phyloP scores from a whole-genome alignment of 129 eudicot genomes.

The Mikania micrantha region DNA sequence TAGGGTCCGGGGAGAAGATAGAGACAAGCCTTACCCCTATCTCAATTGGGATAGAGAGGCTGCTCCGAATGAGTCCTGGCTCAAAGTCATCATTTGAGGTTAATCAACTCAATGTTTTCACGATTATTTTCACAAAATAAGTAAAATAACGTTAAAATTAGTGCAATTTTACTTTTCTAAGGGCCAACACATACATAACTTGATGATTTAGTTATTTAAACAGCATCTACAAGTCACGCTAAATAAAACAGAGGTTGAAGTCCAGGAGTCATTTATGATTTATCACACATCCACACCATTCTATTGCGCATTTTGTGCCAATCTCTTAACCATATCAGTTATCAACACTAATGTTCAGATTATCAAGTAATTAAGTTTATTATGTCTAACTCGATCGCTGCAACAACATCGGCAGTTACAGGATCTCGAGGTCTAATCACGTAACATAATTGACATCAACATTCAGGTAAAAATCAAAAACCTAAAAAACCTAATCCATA shows the following conservation, averaged over 20 bases:
- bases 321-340: background rate
- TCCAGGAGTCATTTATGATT: background rate
- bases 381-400: background rate
- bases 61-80: no score
- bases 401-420: no score
- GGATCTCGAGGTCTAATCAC: background rate
- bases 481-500: background rate
- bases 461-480: background rate
- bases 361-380: background rate
- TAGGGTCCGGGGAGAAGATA: no score
- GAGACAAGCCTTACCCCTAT: no score
- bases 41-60: no score
- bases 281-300: background rate
- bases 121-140: no score
- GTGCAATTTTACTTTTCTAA: no score
- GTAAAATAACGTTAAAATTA: no score
- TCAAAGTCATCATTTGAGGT: no score
- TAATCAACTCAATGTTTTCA: no score
- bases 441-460: background rate
- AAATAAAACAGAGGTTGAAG: background rate
- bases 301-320: background rate
- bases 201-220: background rate
- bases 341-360: background rate
- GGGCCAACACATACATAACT: no score
- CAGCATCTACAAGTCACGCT: background rate